A percentile compares a stretch with the other conserved stretches of the same genome.
phyloP scores from a whole-genome alignment of 179 eudicot genomes.

The Carnegiea gigantea region DNA sequence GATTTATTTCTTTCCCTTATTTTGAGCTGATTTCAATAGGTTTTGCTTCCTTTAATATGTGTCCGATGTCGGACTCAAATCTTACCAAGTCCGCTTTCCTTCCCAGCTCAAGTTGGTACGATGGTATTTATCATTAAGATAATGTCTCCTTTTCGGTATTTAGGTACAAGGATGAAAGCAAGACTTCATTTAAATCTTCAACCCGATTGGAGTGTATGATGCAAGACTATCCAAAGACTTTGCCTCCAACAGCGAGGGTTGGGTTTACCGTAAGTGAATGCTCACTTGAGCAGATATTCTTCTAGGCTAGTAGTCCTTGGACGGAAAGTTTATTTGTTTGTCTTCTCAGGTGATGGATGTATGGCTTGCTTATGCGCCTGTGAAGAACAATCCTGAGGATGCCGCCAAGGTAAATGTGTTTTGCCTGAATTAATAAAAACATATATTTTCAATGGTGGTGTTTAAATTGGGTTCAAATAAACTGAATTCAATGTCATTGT shows the following conservation, averaged over 20 bases:
- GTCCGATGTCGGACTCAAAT: not conserved
- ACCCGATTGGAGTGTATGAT: constrained; percentile 98
- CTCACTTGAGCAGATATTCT: not conserved
- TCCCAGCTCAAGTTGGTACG: constrained; percentile 1
- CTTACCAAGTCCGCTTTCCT: not conserved
- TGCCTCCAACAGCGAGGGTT: constrained; percentile 94
- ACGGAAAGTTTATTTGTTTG: not conserved
- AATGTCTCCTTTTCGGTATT: constrained; percentile 7
- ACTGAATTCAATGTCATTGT: too few species aligned
- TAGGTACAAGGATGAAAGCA: constrained; percentile 90
- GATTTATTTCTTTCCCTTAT: not conserved
- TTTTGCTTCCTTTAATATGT: not conserved
- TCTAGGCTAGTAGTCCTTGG: constrained; percentile 8
- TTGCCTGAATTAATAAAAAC: not conserved
- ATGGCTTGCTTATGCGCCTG: constrained; percentile 99
- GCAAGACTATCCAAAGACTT: constrained; percentile 98
- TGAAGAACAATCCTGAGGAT: constrained; percentile 97
- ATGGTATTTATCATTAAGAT: not conserved
- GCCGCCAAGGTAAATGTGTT: constrained; percentile 76
- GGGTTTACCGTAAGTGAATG: constrained; percentile 79
- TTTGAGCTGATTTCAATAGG: not conserved
- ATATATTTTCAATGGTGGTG: not conserved
- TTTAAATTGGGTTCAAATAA: too few species aligned
- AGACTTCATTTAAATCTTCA: constrained; percentile 90
- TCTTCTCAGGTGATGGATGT: constrained; percentile 73